Base-by-base conservation (phyloP, 1,284 basidiomycete species). In the Trametes pubescens region DNA sequence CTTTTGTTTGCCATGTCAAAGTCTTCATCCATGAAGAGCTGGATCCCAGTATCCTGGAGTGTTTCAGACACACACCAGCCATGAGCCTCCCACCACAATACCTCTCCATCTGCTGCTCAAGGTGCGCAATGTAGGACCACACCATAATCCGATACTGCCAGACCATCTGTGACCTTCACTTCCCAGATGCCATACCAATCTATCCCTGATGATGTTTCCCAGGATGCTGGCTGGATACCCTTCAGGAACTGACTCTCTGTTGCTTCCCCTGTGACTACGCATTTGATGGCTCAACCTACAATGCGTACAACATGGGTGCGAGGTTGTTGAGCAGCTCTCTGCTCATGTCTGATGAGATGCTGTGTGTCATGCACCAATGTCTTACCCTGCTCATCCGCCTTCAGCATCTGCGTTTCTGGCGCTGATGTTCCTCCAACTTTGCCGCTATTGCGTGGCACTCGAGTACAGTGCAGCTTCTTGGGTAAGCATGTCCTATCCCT, bases 261-360 rank as follows among this genome's bases (percentile, higher is more conserved):
- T 53, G 53, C 44, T 61, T 35, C 34, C 59, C 51, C 10, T 52
- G 59, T 13, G 24, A 61, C 21, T 55, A 61, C 43, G 37, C 35
- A 37, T 37, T 18, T 18, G 21, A n/a, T n/a, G n/a, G n/a, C n/a
- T n/a, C n/a, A n/a, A n/a, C n/a, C n/a, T n/a, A n/a, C n/a, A n/a
- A n/a, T n/a, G n/a, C n/a, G n/a, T n/a, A n/a, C n/a, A n/a, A n/a
- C n/a, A n/a, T n/a, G n/a, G n/a, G n/a, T n/a, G n/a, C n/a, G n/a
- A n/a, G n/a, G n/a, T n/a, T n/a, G 21, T 58, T 47, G 57, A 16
- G 11, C 0, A 43, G 38, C 3, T 18, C 57, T 7, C 38, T 58
- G 0, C 37, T 51, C 3, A 11, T 14, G 0, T 38, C 57, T 13
- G 40, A 35, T 1, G 48, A 43, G 24, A n/a, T 58, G 26, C 48